Evolutionary conservation across 306 rosid genomes (phyloP).

Genomic region (Begonia peltatifolia): DNA sequence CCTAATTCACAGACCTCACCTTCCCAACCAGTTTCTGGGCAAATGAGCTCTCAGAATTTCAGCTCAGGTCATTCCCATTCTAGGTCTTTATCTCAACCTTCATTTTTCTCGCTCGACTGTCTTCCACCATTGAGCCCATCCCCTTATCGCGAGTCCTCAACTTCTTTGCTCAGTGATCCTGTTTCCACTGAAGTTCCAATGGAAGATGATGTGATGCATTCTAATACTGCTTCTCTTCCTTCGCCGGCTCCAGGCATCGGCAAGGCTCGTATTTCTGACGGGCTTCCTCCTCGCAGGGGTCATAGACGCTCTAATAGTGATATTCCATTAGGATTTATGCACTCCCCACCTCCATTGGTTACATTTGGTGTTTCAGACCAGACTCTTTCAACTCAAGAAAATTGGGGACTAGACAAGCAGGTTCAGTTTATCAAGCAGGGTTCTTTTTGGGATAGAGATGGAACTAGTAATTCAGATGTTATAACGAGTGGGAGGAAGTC

Average conservation of each 20-base stretch:
- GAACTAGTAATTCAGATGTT: slow-evolving; percentile 18
- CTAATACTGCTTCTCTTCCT: slow-evolving; percentile 24
- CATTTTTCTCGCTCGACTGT: slow-evolving; percentile 39
- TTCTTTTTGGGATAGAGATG: slow-evolving; percentile 15
- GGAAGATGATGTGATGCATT: slow-evolving; percentile 40
- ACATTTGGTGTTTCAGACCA: slow-evolving; percentile 23
- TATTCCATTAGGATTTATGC: slow-evolving; percentile 47
- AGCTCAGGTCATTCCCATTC: slow-evolving; percentile 40
- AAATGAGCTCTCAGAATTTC: slow-evolving; percentile 28
- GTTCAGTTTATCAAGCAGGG: slow-evolving; percentile 31
- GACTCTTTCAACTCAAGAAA: slow-evolving; percentile 17
- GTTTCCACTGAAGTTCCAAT: slow-evolving; percentile 25
- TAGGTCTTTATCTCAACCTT: slow-evolving; percentile 56
- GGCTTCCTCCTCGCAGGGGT: slow-evolving; percentile 70
- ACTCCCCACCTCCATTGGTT: slow-evolving; percentile 32
- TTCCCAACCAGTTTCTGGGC: slow-evolving; percentile 27
- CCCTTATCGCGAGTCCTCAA: slow-evolving; percentile 26
- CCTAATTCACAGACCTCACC: slow-evolving; percentile 25
- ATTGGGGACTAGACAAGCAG: not conserved
- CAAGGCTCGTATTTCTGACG: slow-evolving; percentile 29
- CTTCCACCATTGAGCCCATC: slow-evolving; percentile 72
- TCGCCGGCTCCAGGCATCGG: slow-evolving; percentile 23
- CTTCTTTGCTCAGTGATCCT: slow-evolving; percentile 25
- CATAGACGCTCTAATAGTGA: slow-evolving; percentile 77
- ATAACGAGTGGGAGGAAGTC: slow-evolving; percentile 23